Evolutionary conservation across 305 asterid species (phyloP).

Genomic region (Fraxinus greggii): DNA sequence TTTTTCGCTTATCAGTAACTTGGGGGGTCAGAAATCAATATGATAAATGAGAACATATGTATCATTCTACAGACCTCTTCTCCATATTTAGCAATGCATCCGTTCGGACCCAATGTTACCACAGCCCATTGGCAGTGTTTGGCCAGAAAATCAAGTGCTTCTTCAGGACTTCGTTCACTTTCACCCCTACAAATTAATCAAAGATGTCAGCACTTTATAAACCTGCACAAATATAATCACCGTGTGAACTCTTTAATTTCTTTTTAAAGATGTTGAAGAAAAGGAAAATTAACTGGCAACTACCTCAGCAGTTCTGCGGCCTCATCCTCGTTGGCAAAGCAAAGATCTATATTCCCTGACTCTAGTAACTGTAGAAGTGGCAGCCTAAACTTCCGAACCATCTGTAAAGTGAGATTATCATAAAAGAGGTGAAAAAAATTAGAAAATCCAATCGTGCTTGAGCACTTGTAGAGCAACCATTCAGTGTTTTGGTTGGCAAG

Average conservation of each 20-base stretch:
- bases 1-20: not conserved
- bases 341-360: constrained; percentile 84
- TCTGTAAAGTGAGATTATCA: constrained; percentile 41
- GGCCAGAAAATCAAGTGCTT: constrained; percentile 72
- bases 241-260: not conserved
- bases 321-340: constrained; percentile 98
- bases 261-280: not conserved
- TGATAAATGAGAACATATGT: not conserved
- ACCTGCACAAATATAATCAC: not conserved
- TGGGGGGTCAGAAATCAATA: not conserved
- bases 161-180: constrained; percentile 50
- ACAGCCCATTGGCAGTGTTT: constrained; percentile 90
- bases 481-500: constrained; percentile 11
- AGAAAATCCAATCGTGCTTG: not conserved
- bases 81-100: constrained; percentile 83
- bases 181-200: constrained; percentile 50
- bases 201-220: not conserved
- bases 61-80: constrained; percentile 51
- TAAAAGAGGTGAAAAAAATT: not conserved
- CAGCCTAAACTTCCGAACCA: constrained; percentile 78
- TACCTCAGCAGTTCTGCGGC: constrained; percentile 87
- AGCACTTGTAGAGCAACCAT: constrained; percentile 1
- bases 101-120: constrained; percentile 78
- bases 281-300: constrained; percentile 20
- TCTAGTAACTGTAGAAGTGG: constrained; percentile 72